Base-by-base conservation (phyloP, 2,329 filamentous ascomycete species). In the Cyphellophora europaea region DNA sequence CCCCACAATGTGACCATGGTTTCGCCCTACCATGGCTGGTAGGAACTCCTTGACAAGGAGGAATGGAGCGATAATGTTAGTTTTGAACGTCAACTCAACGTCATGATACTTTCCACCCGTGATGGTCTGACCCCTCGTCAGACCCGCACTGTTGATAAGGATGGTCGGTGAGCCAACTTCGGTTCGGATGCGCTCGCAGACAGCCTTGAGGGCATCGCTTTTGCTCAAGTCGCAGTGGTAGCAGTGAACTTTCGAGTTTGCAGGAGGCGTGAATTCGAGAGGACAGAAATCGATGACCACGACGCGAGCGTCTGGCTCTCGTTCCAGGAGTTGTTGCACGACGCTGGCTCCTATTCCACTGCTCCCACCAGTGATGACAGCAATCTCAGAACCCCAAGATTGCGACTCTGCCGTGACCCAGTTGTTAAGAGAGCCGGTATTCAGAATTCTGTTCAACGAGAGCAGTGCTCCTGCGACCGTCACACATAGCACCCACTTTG, bases 1-100 rank as follows among this genome's bases (percentile, higher is more conserved):
- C 0, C 77, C 84, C 13, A 85, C 77, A 27, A 86, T 55, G 67
- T 81, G 81, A 40, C 82, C 80, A 58, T 85, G 79, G 60, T 85
- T 77, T 11, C 51, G 51, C 5, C 57, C 51, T 32, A 79, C 56
- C 69, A 86, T 80, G 44, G 59, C 51, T 0, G 81, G 80, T 2
- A 86, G 60, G 56, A 85, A 84, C 36, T 77, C 69, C 50, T 74
- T 71, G 3, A 69, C 58, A 11, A 76, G 67, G 64, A 69, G 77
- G 62, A 74, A 82, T 57, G 80, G 79, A 2, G 77, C 65, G 21
- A 85, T 53, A 0, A 74, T 65, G 58, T 86, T 86, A 46, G 86
- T 75, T 36, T 77, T 74, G 53, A 85, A 83, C 32, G 77, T 81
- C 49, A 59, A 15, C 61, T 54, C 13, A 52, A 49, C 42, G 67